Evolutionary conservation across 768 basidiomycete genomes (phyloP).

Genomic region (Auriscalpium microsporum): DNA sequence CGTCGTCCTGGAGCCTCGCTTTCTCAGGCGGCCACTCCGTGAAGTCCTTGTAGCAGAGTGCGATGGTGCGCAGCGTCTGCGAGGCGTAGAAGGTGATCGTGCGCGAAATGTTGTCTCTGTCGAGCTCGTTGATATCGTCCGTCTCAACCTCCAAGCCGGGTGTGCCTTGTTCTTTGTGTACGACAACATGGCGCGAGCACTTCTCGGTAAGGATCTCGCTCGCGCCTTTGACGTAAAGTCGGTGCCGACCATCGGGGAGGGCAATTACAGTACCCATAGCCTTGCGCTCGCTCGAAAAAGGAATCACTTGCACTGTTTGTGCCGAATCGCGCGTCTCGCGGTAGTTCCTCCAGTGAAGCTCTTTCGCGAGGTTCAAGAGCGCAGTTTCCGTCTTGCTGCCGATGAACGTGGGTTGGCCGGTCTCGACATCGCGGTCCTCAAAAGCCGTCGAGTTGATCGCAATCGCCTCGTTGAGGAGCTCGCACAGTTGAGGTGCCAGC

Average conservation of each 20-base stretch:
- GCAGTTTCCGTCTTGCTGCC: conserved; percentile 97
- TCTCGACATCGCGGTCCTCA: conserved; percentile 63
- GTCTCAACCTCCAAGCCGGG: conserved; percentile 40
- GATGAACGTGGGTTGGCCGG: conserved; percentile 55
- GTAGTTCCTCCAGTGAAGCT: conserved; percentile 71
- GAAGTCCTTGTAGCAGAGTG: conserved; percentile 88
- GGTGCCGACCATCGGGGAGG: conserved; percentile 42
- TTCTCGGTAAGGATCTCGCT: conserved; percentile 84
- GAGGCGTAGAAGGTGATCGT: conserved; percentile 99
- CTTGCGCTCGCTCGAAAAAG: conserved; percentile 90
- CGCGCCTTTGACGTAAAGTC: conserved; percentile 87
- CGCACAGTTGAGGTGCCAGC: conserved; percentile 50
- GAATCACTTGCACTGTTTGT: conserved; percentile 75
- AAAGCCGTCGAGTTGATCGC: conserved; percentile 94
- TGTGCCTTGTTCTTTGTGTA: conserved; percentile 30
- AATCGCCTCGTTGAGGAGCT: conserved; percentile 77
- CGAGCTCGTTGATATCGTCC: conserved; percentile 51
- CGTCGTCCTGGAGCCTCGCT: conserved; percentile 29
- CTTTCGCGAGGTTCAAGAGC: conserved; percentile 75
- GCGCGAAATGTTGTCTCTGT: conserved; percentile 74
- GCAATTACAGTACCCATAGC: conserved; percentile 87
- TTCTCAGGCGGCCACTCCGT: conserved; percentile 72
- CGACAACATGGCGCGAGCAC: conserved; percentile 67
- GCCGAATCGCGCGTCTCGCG: conserved; percentile 52
- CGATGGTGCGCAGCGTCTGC: conserved; percentile 90